Conservation (phyloP, 169 alveolate genomes). For the Eimeria necatrix region DNA sequence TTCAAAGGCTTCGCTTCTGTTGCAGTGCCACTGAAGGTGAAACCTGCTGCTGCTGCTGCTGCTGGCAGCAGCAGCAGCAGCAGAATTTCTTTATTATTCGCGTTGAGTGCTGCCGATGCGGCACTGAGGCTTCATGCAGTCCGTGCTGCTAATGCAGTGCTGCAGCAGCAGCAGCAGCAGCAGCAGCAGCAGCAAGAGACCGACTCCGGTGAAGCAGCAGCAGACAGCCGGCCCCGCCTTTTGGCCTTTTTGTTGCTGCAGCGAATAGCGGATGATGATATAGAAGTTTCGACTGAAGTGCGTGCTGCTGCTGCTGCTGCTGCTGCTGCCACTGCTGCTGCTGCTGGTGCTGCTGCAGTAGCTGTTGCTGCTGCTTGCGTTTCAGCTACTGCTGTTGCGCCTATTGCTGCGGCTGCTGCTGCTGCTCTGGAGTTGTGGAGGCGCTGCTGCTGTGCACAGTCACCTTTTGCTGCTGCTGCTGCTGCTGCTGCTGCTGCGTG, state of each 20-base stretch:
- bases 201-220: background rate
- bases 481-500: background rate
- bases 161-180: constrained; percentile 70
- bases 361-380: background rate
- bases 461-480: background rate
- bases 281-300: background rate
- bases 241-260: constrained; percentile 56
- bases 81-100: constrained; percentile 5
- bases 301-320: constrained; percentile 13
- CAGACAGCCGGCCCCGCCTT: background rate
- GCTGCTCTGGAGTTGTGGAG: background rate
- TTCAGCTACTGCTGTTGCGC: background rate
- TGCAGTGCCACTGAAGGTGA: constrained; percentile 24
- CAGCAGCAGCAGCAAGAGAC: constrained; percentile 13
- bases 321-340: constrained; percentile 51
- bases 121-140: constrained; percentile 40
- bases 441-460: too few species aligned
- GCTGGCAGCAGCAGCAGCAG: constrained; percentile 53
- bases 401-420: background rate
- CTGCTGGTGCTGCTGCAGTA: constrained; percentile 9
- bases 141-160: constrained; percentile 46
- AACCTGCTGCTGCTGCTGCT: background rate
- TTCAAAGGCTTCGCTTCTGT: constrained; percentile 29
- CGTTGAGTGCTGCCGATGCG: constrained; percentile 25
- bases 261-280: constrained; percentile 2